Base-by-base conservation (phyloP, 1,284 basidiomycete species). In the Porogramme epimiltina region DNA sequence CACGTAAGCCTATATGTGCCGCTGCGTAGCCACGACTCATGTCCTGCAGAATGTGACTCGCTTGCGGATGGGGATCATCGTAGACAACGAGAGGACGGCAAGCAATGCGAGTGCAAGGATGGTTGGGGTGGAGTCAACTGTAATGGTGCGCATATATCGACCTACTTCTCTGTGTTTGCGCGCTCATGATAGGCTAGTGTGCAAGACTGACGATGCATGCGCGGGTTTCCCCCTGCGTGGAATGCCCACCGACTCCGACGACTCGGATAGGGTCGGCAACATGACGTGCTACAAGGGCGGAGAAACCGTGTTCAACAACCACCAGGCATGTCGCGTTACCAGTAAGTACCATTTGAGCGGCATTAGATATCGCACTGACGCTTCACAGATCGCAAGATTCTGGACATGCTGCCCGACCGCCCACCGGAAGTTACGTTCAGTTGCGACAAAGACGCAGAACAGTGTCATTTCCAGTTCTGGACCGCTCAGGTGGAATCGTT, bases 321-420 rank as follows among this genome's bases (percentile, higher is more conserved):
- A 95, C 70, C 96, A 99, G 70, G 93, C 97, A 85, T 99, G 96
- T 74, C 86, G 98, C 67, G 95, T 99, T 24, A 98, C 95, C 15
- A 98, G 93, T 95, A 65, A 64, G 91, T 76, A 16, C 42, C 16
- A 45, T 26, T 0, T 28, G 5, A 15, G 23, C 23, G 3, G 24
- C 8, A 13, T 10, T 1, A 10, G 11, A 26, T 13, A 8, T 2
- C 6, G 3, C 23, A 24, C 15, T 49, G 16, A 45, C 20, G n/a
- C 4, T 2, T 11, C n/a, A 15, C n/a, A 92, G 90, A 95, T 70
- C 86, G 87, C 47, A 93, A 93, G 73, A 95, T 95, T 63, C 76
- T 93, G 56, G 92, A 93, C 64, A 90, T 92, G 78, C 86, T 95
- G 42, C 91, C 93, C 0, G 89, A 82, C 51, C 82, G 94, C 23